These are phyloP conservation scores for Phialocephala subalpina DNA, from an alignment of 2,329 filamentous ascomycete genomes.

Conservation along the genomic window DNA sequence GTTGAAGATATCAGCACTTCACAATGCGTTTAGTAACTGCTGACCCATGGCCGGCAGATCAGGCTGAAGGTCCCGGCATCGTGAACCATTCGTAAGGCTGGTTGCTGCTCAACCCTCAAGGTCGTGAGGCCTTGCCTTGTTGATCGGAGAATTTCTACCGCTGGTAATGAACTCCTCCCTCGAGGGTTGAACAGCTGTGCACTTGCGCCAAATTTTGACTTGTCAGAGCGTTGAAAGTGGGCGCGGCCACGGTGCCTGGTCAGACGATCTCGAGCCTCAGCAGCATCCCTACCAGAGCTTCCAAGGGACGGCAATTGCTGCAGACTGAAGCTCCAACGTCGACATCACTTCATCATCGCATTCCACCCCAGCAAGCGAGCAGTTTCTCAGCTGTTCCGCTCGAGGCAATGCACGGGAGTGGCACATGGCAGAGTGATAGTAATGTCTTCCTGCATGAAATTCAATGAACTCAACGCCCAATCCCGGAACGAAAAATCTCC, in stretches of 20 bases:
- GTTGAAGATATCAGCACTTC: constrained; percentile 14
- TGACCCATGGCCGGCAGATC: constrained; percentile 41
- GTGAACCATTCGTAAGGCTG: constrained; percentile 42
- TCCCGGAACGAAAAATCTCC: neutral
- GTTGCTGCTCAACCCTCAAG: constrained; percentile 35
- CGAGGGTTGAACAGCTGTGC: constrained; percentile 33
- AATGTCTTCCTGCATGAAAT: constrained; percentile 17
- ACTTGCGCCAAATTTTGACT: constrained; percentile 32
- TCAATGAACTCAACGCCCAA: neutral
- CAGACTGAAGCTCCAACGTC: neutral
- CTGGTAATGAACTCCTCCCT: constrained; percentile 25
- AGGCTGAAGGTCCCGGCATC: constrained; percentile 35
- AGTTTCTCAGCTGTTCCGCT: constrained; percentile 10
- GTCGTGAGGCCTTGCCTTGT: constrained; percentile 33
- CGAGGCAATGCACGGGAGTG: constrained; percentile 22
- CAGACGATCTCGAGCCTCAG: constrained; percentile 34
- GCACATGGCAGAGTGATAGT: constrained; percentile 21
- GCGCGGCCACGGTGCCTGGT: constrained; percentile 34
- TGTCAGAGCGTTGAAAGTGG: constrained; percentile 30
- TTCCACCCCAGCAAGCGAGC: neutral
- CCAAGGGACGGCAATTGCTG: constrained; percentile 11
- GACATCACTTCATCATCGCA: constrained; percentile 6
- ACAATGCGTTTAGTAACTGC: constrained; percentile 18
- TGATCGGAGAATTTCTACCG: constrained; percentile 39
- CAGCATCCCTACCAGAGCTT: constrained; percentile 18